A percentile compares a stretch with the other conserved stretches of the same genome.
Conservation (phyloP, 768 basidiomycete species). For the Phlegmacium glaucopus region DNA sequence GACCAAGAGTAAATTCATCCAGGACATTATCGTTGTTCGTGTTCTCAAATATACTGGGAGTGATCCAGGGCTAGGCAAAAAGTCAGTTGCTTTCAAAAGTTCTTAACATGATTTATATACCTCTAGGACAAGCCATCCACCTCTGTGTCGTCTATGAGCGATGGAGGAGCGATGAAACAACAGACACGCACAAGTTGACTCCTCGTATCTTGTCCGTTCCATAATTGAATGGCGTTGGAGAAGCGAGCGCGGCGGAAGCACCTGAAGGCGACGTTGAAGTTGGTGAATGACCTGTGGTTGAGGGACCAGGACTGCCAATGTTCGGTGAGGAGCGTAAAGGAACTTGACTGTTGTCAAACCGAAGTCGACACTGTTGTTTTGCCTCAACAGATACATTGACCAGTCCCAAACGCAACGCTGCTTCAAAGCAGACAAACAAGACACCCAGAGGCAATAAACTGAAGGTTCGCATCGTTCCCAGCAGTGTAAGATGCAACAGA, state of each 20-base stretch:
- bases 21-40: slow-evolving; percentile 21
- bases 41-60: slow-evolving; percentile 24
- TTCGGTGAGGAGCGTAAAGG: slow-evolving; percentile 9
- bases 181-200: slow-evolving; percentile 21
- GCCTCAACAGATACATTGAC: slow-evolving; percentile 2
- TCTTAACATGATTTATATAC: slow-evolving; percentile 4
- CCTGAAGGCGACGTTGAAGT: background rate
- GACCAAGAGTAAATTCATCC: slow-evolving; percentile 25
- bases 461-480: background rate
- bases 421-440: background rate
- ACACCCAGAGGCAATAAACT: background rate
- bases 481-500: background rate
- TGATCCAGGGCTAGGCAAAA: slow-evolving; percentile 24
- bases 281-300: background rate
- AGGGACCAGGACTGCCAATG: slow-evolving; percentile 3
- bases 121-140: slow-evolving; percentile 27
- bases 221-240: slow-evolving; percentile 19
- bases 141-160: slow-evolving; percentile 12
- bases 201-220: slow-evolving; percentile 23
- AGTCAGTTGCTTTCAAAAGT: slow-evolving; percentile 2
- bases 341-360: slow-evolving; percentile 13
- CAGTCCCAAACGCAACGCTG: background rate
- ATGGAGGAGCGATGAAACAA: background rate
- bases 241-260: slow-evolving; percentile 2
- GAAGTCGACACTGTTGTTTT: slow-evolving; percentile 20